A percentile compares a stretch with the other conserved stretches of the same genome.
phyloP scores from a whole-genome alignment of 805 yeast species.

The Tetrapisispora nanseiensis region DNA sequence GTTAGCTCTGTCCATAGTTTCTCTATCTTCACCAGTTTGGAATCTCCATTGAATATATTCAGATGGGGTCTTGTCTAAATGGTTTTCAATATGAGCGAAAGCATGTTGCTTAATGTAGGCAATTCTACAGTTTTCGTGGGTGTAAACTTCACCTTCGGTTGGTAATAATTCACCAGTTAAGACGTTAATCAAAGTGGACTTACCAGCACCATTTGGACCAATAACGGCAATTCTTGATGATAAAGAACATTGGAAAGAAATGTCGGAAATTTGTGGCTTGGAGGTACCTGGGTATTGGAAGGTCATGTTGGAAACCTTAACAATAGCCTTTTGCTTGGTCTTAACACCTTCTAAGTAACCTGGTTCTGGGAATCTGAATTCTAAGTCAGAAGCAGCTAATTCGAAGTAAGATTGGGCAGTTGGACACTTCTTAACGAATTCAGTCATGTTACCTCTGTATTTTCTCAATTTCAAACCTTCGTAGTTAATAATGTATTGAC shows the following conservation, averaged over 20 bases:
- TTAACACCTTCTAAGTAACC: slow-evolving; percentile 99
- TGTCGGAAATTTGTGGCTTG: slow-evolving; percentile 86
- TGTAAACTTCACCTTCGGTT: slow-evolving; percentile 97
- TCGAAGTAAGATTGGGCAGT: slow-evolving; percentile 98
- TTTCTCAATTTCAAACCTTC: slow-evolving; percentile 99
- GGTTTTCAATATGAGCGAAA: slow-evolving; percentile 97
- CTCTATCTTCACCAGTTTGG: slow-evolving; percentile 99
- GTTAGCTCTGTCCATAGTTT: slow-evolving; percentile 99
- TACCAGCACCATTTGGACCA: slow-evolving; percentile 99
- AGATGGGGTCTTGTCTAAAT: slow-evolving; percentile 98
- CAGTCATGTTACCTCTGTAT: slow-evolving; percentile 99
- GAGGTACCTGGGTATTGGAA: slow-evolving; percentile 99
- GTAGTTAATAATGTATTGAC: slow-evolving; percentile 98
- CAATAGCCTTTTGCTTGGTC: slow-evolving; percentile 99
- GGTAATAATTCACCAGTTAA: slow-evolving; percentile 99
- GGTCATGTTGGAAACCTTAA: slow-evolving; percentile 91
- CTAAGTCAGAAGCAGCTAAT: slow-evolving; percentile 95
- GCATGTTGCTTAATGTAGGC: slow-evolving; percentile 99
- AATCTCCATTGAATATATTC: slow-evolving; percentile 99
- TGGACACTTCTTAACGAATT: slow-evolving; percentile 97
- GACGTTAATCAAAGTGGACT: slow-evolving; percentile 96
- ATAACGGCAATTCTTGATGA: slow-evolving; percentile 99
- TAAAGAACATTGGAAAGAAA: slow-evolving; percentile 97
- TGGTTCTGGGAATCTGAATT: slow-evolving; percentile 98
- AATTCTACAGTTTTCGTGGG: slow-evolving; percentile 98